Evolutionary conservation across 1,139 yeast species (phyloP), one percentile per base, ranked within the genome.

Genomic region (Hemisphaericaspora lyxosophila): DNA sequence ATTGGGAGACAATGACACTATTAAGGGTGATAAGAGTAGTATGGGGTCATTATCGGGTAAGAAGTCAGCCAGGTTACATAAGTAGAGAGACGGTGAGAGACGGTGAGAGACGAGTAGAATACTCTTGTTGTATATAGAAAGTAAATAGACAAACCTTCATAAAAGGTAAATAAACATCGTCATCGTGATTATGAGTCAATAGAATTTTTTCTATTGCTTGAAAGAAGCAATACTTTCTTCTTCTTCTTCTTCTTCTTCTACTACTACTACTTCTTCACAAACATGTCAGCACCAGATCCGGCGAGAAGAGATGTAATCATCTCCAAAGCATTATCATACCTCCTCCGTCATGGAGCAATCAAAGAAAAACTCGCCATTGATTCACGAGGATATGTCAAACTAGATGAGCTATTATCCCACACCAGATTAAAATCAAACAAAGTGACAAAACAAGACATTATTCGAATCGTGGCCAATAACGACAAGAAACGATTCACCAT

Each of bases 341-440:
- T 94, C 2, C 73, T 92, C 3, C 70, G 98, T 16, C 98, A 92
- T 54, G 87, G 85, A 4, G 97, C 97, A 0, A 57, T 61, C n/a
- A 75, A 80, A 42, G 94, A 87, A 49, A 73, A 76, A 1, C 59
- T 92, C 7, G 51, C 64, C 2, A 85, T 92, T 2, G 86, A 84
- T 49, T 47, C 57, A 0, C 67, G 75, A 31, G 99, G 98, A 0
- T 89, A 73, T 57, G 74, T 87, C 3, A 54, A 64, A 2, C 59
- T 89, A 3, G 47, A 54, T 0, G 78, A 73, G 9, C 49, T 92
- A 4, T 64, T 90, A 13, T 47, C 50, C 2, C 85, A 83, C 51
- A 72, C 78, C 33, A 68, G 84, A 44, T 61, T 89, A 45, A 82
- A 80, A 51, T 67, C 80, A 14, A 60, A 70, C 42, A 66, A 70